Conservation (phyloP, 257 asterid species). For the Nicotiana paniculata region DNA sequence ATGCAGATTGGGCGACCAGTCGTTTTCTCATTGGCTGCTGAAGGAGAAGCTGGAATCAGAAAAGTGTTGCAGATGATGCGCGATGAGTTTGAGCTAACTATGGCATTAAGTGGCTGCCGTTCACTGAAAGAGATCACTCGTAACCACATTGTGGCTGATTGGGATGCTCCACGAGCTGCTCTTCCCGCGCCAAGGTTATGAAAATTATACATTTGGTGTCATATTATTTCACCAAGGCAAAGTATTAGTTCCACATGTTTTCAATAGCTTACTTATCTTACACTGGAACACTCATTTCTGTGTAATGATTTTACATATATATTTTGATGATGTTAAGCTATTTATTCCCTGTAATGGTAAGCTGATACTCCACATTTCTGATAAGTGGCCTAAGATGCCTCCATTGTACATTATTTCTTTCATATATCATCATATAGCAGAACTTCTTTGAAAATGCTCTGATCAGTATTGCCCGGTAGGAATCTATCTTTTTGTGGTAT, state of each 20-base stretch:
- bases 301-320: background rate
- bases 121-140: slow-evolving; percentile 14
- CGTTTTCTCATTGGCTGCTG: slow-evolving; percentile 20
- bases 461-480: background rate
- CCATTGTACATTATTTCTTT: background rate
- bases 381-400: background rate
- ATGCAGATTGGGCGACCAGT: slow-evolving; percentile 18
- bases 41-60: slow-evolving; percentile 14
- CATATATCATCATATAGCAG: background rate
- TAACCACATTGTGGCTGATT: slow-evolving; percentile 11
- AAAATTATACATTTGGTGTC: background rate
- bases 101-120: slow-evolving; percentile 19
- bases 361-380: background rate
- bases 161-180: slow-evolving; percentile 18
- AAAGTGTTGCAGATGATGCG: slow-evolving; percentile 32
- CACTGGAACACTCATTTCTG: background rate
- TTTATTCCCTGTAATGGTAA: background rate
- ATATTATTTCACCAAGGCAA: background rate
- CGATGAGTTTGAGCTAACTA: slow-evolving; percentile 55
- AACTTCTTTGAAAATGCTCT: background rate
- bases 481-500: background rate
- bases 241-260: background rate
- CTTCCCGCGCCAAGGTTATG: slow-evolving; percentile 5
- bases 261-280: slow-evolving; percentile 13
- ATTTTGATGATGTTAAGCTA: background rate